These are phyloP conservation scores for Papiliotrema flavescens DNA, from an alignment of 1,284 basidiomycete species.

Conservation along the genomic window DNA sequence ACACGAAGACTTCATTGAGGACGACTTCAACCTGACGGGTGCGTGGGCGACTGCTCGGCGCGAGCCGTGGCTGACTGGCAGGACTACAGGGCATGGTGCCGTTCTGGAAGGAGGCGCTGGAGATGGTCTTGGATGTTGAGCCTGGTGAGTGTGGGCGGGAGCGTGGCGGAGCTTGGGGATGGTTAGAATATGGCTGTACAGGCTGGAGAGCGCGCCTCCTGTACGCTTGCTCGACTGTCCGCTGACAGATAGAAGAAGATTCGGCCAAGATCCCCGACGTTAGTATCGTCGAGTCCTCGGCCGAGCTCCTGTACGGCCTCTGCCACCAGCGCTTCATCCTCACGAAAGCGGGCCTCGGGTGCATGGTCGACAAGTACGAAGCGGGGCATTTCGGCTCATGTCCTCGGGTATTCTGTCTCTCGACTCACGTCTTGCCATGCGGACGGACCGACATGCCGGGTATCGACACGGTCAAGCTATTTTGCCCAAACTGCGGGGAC, in stretches of 20 bases:
- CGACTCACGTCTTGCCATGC: conserved; percentile 87
- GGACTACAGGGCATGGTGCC: conserved; percentile 90
- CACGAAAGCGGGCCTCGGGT: conserved; percentile 85
- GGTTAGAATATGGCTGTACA: no score
- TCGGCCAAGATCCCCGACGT: conserved; percentile 75
- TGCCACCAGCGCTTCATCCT: conserved; percentile 97
- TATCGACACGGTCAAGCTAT: conserved; percentile 97
- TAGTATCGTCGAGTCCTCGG: conserved; percentile 95
- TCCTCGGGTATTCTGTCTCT: conserved; percentile 90
- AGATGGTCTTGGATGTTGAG: conserved; percentile 99
- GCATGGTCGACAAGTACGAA: conserved; percentile 99
- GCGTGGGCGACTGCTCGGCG: conserved; percentile 1
- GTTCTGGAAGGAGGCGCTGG: conserved; percentile 98
- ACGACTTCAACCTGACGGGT: conserved; percentile 95
- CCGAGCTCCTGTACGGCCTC: conserved; percentile 94
- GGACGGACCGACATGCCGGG: conserved; percentile 95
- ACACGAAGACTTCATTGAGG: conserved; percentile 97
- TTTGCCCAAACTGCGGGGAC: conserved; percentile 97
- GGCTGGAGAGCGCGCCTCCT: no score
- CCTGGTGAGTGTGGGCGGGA: conserved; percentile 73
- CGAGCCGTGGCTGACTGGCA: conserved; percentile 14
- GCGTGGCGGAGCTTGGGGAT: no score
- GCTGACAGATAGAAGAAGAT: conserved; percentile 95
- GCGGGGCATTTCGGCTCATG: conserved; percentile 87
- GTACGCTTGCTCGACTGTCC: no score